Percentiles rank a stretch among this genome's conserved stretches.
These are phyloP conservation scores for Myriosclerotinia curreyana DNA, from an alignment of 2,329 filamentous ascomycete species.

Conservation along the genomic window DNA sequence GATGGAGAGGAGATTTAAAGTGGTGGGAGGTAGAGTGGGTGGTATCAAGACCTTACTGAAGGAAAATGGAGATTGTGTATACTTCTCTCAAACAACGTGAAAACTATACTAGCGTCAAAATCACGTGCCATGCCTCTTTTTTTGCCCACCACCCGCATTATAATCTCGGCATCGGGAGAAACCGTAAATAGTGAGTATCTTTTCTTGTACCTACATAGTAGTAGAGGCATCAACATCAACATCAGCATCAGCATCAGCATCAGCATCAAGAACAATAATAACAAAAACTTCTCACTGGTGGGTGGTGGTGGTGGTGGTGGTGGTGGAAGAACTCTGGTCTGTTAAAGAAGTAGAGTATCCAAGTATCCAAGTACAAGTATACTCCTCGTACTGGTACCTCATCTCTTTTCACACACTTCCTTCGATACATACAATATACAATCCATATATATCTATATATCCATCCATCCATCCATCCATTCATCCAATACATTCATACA, in stretches of 20 bases:
- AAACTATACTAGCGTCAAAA: slow-evolving; percentile 21
- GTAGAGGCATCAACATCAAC: background rate
- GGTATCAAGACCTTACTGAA: slow-evolving; percentile 35
- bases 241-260: background rate
- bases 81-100: slow-evolving; percentile 13
- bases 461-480: background rate
- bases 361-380: background rate
- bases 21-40: slow-evolving; percentile 37
- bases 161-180: slow-evolving; percentile 21
- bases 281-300: background rate
- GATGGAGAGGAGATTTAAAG: slow-evolving; percentile 56
- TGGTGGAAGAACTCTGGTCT: too few species aligned
- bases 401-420: background rate
- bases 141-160: slow-evolving; percentile 5
- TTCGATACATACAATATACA: background rate
- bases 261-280: background rate
- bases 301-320: too few species aligned
- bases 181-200: slow-evolving; percentile 8
- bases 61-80: slow-evolving; percentile 24
- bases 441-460: too few species aligned
- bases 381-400: background rate
- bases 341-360: too few species aligned
- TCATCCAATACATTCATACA: background rate
- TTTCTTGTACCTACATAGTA: too few species aligned
- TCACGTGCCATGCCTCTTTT: slow-evolving; percentile 2